phyloP scores from a whole-genome alignment of 2,329 filamentous ascomycete species.

The Coccinonectria pachysandricola region DNA sequence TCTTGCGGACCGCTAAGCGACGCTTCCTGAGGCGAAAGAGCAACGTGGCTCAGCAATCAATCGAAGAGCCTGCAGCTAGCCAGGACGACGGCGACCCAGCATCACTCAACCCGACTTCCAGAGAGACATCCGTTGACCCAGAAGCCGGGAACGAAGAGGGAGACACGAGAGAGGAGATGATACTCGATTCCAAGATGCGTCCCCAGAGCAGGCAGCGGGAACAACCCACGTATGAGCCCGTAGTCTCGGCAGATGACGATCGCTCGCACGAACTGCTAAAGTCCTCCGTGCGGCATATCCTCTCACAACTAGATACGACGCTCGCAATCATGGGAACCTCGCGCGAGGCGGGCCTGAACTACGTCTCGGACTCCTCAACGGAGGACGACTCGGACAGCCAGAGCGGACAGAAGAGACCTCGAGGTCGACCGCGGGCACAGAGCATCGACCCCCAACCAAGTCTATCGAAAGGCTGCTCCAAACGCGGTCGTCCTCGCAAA shows the following conservation, averaged over 20 bases:
- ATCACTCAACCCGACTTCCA: slow-evolving; percentile 4
- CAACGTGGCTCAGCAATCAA: slow-evolving; percentile 11
- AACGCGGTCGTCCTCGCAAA: slow-evolving; percentile 32
- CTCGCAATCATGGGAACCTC: slow-evolving; percentile 61
- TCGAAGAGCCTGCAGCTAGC: slow-evolving; percentile 8
- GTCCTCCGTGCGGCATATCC: slow-evolving; percentile 59
- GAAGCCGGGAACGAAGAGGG: slow-evolving; percentile 9
- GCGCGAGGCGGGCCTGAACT: slow-evolving; percentile 37
- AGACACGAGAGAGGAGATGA: slow-evolving; percentile 6
- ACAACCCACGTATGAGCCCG: slow-evolving; percentile 32
- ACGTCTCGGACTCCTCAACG: slow-evolving; percentile 29
- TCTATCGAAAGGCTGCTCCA: slow-evolving; percentile 5
- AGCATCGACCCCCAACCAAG: slow-evolving; percentile 5
- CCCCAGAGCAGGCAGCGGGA: background rate
- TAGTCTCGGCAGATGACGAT: slow-evolving; percentile 61
- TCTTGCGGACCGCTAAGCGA: slow-evolving; percentile 58
- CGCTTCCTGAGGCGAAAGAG: slow-evolving; percentile 34
- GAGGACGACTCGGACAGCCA: slow-evolving; percentile 25
- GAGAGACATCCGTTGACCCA: slow-evolving; percentile 9
- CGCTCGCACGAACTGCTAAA: slow-evolving; percentile 52
- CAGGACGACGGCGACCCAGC: slow-evolving; percentile 5
- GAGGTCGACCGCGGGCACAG: slow-evolving; percentile 18
- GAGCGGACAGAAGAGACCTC: slow-evolving; percentile 15
- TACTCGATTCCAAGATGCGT: slow-evolving; percentile 1
- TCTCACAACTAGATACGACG: slow-evolving; percentile 58